Evolutionary conservation across 352 stramenopile species (phyloP).

Genomic region (Globisporangium uncinulatum): DNA sequence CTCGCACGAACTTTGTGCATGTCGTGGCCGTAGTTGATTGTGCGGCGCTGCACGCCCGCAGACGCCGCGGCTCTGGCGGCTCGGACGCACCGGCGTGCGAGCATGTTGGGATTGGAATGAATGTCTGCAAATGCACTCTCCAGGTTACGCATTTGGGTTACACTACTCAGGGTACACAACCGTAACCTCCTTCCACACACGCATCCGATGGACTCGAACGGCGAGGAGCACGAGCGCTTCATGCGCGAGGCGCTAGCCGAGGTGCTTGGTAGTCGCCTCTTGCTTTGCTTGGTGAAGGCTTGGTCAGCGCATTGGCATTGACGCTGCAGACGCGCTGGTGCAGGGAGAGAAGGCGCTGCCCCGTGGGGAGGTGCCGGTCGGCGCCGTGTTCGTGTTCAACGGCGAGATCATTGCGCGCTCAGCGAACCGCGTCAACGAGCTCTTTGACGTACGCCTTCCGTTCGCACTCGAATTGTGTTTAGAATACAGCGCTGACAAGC

Average conservation of each 20-base stretch:
- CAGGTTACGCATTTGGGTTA: neutral
- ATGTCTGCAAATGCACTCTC: neutral
- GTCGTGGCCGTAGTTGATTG: conserved; percentile 83
- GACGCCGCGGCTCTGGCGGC: conserved; percentile 10
- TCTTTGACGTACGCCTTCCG: conserved; percentile 56
- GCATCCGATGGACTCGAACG: conserved; percentile 3
- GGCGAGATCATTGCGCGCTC: conserved; percentile 72
- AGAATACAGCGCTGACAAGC: neutral
- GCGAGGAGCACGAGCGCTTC: conserved; percentile 35
- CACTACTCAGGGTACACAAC: neutral
- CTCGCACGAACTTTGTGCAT: conserved; percentile 55
- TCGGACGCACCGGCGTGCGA: conserved; percentile 10
- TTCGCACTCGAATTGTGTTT: too few relatives aligned
- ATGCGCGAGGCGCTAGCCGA: conserved; percentile 71
- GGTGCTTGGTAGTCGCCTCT: conserved; percentile 15
- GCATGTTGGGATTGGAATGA: neutral
- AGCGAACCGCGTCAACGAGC: conserved; percentile 86
- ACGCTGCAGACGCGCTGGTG: neutral
- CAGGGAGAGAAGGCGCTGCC: conserved; percentile 75
- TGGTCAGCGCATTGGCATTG: too few relatives aligned
- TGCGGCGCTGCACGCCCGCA: conserved; percentile 17
- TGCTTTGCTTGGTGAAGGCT: neutral
- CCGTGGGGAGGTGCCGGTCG: conserved; percentile 87
- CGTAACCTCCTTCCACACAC: too few relatives aligned
- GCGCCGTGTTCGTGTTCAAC: conserved; percentile 87